These are phyloP conservation scores for Bretziella fagacearum DNA, from an alignment of 2,329 filamentous ascomycete species.

Conservation along the genomic window DNA sequence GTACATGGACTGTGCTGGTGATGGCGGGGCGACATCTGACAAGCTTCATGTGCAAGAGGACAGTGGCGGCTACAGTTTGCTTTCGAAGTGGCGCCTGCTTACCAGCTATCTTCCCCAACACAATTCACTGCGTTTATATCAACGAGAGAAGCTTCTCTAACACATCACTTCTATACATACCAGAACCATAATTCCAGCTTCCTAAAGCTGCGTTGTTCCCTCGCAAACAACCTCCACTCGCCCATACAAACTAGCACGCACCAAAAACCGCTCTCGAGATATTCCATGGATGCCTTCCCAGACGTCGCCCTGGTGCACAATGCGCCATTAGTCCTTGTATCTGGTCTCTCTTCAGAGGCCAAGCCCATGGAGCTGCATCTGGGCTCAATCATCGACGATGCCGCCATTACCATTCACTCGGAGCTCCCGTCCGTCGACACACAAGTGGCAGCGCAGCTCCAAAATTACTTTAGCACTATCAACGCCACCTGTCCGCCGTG, in stretches of 20 bases:
- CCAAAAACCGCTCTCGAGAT: too few species aligned
- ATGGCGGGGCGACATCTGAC: slow-evolving; percentile 7
- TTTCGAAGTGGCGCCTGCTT: too few species aligned
- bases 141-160: too few species aligned
- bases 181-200: too few species aligned
- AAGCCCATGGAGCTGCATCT: slow-evolving; percentile 4
- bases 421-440: slow-evolving; percentile 51
- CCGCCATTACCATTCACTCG: slow-evolving; percentile 35
- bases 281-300: slow-evolving; percentile 79
- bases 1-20: not conserved
- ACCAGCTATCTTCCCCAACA: too few species aligned
- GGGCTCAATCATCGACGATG: slow-evolving; percentile 2
- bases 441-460: slow-evolving; percentile 46
- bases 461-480: slow-evolving; percentile 46
- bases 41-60: not conserved
- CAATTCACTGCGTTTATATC: too few species aligned
- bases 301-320: slow-evolving; percentile 70
- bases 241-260: too few species aligned
- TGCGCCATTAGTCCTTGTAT: slow-evolving; percentile 66
- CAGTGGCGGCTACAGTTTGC: too few species aligned
- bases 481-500: slow-evolving; percentile 51
- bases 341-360: slow-evolving; percentile 40
- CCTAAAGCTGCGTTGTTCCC: too few species aligned
- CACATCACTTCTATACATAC: too few species aligned
- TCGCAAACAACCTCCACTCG: too few species aligned